A percentile compares a stretch with the other conserved stretches of the same genome.
These are phyloP conservation scores for Termitomyces sp. DNA, from an alignment of 768 basidiomycete genomes.

Conservation along the genomic window DNA sequence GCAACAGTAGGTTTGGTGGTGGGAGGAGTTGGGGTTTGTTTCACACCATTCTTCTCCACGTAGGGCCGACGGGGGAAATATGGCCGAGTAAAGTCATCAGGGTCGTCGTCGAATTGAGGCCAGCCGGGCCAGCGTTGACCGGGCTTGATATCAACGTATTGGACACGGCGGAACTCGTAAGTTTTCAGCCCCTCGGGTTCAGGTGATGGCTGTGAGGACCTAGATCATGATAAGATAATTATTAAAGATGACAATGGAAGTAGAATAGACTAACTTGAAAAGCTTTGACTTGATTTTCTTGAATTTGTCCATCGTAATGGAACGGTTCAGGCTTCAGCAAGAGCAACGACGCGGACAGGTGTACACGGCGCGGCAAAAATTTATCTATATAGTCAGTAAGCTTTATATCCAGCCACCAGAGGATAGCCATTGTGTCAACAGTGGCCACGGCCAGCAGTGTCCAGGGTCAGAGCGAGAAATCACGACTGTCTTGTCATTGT, in stretches of 20 bases:
- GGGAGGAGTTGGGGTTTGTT: not conserved
- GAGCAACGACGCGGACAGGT: not conserved
- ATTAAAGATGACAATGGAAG: not conserved
- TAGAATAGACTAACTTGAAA: not conserved
- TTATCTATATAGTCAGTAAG: not conserved
- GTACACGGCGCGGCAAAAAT: no score
- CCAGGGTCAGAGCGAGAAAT: not conserved
- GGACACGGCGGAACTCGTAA: not conserved
- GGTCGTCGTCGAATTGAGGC: not conserved
- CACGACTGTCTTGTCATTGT: not conserved
- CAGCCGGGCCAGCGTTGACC: not conserved
- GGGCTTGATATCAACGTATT: not conserved
- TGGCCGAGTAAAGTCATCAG: not conserved
- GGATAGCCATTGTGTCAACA: not conserved
- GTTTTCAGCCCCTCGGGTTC: not conserved
- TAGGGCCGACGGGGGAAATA: not conserved
- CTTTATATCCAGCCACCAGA: not conserved
- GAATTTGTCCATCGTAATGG: slow-evolving; percentile 10
- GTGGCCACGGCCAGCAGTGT: not conserved
- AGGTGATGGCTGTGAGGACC: not conserved
- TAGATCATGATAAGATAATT: not conserved
- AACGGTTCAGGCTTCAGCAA: not conserved
- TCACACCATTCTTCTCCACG: not conserved
- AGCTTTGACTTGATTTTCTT: slow-evolving; percentile 3
- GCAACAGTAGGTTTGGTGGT: not conserved